These are phyloP conservation scores for Phytopythium mirpurense DNA, from an alignment of 352 stramenopile species.

Conservation along the genomic window DNA sequence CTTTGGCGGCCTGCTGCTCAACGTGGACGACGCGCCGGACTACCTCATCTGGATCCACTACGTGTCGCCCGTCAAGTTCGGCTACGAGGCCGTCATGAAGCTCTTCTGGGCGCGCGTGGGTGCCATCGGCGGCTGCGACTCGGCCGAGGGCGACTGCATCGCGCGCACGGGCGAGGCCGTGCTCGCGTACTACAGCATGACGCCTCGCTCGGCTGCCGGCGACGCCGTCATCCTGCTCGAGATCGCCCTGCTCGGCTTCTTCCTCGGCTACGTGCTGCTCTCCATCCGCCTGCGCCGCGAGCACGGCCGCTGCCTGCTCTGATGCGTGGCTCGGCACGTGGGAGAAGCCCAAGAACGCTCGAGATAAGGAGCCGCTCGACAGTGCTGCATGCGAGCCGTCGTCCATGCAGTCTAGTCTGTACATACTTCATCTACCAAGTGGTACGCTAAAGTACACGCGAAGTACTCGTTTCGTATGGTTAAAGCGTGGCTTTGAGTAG, in stretches of 20 bases:
- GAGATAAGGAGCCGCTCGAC: too few species aligned
- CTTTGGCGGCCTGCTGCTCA: slow-evolving; percentile 39
- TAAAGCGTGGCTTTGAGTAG: too few species aligned
- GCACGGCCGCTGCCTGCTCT: slow-evolving; percentile 9
- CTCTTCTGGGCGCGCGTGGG: slow-evolving; percentile 28
- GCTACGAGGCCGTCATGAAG: slow-evolving; percentile 37
- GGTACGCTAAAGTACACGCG: too few species aligned
- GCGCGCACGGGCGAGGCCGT: slow-evolving; percentile 37
- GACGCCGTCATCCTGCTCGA: slow-evolving; percentile 42
- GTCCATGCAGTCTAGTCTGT: too few species aligned
- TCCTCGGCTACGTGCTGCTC: slow-evolving; percentile 26
- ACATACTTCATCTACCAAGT: too few species aligned
- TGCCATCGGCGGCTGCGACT: slow-evolving; percentile 17
- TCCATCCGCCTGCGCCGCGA: slow-evolving; percentile 27
- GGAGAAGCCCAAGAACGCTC: too few species aligned
- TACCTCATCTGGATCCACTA: slow-evolving; percentile 59
- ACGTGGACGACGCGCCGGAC: slow-evolving; percentile 37
- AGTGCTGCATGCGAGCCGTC: not conserved
- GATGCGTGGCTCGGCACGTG: not conserved
- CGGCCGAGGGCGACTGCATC: slow-evolving; percentile 22
- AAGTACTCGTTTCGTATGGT: too few species aligned
- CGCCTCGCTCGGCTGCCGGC: slow-evolving; percentile 14
- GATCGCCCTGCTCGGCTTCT: slow-evolving; percentile 25
- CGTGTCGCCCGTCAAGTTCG: slow-evolving; percentile 42
- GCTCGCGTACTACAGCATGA: slow-evolving; percentile 46